Evolutionary conservation across 176 grass and related monocot genomes (phyloP).

Genomic region (Eremochloa ophiuroides): DNA sequence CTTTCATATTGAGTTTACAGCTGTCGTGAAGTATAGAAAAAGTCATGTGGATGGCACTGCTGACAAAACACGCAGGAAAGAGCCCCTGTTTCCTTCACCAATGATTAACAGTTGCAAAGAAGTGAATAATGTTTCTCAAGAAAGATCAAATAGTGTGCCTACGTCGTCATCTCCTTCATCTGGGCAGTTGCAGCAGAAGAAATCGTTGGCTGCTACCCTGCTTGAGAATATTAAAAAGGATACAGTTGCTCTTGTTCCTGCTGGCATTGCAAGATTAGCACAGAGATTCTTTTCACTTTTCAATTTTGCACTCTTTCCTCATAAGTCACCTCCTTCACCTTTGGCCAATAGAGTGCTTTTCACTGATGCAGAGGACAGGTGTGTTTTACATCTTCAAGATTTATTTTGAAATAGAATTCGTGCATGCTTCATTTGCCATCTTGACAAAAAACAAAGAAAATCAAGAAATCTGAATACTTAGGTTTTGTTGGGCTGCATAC

Average conservation of each 20-base stretch:
- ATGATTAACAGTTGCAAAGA: conserved; percentile 16
- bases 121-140: conserved; percentile 31
- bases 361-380: conserved; percentile 97
- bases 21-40: conserved; percentile 63
- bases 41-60: conserved; percentile 57
- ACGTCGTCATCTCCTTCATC: conserved; percentile 38
- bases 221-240: conserved; percentile 76
- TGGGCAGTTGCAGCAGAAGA: conserved; percentile 58
- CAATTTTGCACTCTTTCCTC: conserved; percentile 70
- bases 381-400: conserved; percentile 6
- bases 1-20: conserved; percentile 44
- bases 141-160: conserved; percentile 24
- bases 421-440: conserved; percentile 14
- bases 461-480: conserved; percentile 2
- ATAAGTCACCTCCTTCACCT: conserved; percentile 67
- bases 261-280: conserved; percentile 68
- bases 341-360: conserved; percentile 74
- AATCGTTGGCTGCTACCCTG: conserved; percentile 84
- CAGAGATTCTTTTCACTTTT: conserved; percentile 64
- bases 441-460: conserved; percentile 4
- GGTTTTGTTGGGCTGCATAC: not conserved
- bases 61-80: conserved; percentile 63
- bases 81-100: conserved; percentile 72
- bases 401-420: not conserved
- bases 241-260: conserved; percentile 69